Base-by-base conservation (phyloP, 176 grass and related monocot genomes). In the Eleusine indica region DNA sequence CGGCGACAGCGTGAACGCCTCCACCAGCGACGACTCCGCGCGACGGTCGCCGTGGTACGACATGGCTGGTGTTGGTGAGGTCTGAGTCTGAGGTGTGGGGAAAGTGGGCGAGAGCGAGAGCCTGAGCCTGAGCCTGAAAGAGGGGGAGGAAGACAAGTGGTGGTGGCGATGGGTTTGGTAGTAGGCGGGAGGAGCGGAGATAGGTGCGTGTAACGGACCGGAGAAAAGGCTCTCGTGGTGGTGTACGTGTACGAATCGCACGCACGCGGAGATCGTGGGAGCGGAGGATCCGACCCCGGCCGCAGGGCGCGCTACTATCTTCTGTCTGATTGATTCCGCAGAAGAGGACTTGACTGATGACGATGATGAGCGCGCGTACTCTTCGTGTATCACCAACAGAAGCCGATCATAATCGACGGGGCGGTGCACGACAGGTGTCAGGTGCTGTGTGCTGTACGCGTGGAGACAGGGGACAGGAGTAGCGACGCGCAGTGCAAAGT, bases 1-100 rank as follows among this genome's bases (percentile, higher is more conserved):
- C 53, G 93, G 93, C 38, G 93, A 90, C 73, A 95, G 87, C 86
- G 90, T 92, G 90, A 95, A 95, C 71, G 93, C 88, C 76, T 95
- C 93, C 76, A 84, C 21, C 69, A 95, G 76, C 32, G 93, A 85
- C 18, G 93, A 92, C 19, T 89, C 86, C 62, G 61, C 40, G 0
- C 93, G 83, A 58, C 90, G 86, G 73, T 94, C 87, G 68, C 91
- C 87, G 71, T 91, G 81, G 86, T 92, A 95, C 86, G 90, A 71
- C 93, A 94, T 94, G 79, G 58, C 18, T 6, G 53, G 17, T 51
- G 53, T 18, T 18, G 18, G 17, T 6, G 53, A 17, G 18, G 5
- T 35, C 32, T 35, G 32, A 35, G 32, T 35, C 32, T 35, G 32
- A 35, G 32, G 32, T 2, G 32, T 35, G 32, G 16, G 52, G 52